Base-by-base conservation (phyloP, 1,284 basidiomycete genomes). In the Trametes polyzona region DNA sequence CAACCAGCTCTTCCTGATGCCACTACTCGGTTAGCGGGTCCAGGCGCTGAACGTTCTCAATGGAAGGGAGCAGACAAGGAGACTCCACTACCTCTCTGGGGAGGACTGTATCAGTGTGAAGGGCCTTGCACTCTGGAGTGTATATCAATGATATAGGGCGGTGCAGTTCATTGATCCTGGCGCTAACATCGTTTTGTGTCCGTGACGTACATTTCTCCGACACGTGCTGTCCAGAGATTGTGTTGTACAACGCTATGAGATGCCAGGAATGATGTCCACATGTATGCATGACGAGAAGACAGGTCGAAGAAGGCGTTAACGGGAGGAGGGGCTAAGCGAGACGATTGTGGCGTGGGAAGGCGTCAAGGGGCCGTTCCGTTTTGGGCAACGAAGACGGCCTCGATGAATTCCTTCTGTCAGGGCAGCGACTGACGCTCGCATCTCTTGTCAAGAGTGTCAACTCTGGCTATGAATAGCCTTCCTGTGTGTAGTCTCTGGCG, bases 281-380 rank as follows among this genome's bases (percentile, higher is more conserved):
- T 4, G 41, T 24, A 10, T 19, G 12, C 43, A 17, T 23, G 29
- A 21, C 17, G 24, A 11, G n/a, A 12, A 24, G 19, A 35, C 2
- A 9, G 16, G 14, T 24, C 12, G 44, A 23, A 14, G 29, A 23
- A 23, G 33, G 19, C 27, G 32, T 30, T 32, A 12, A 19, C n/a
- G 29, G 17, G 43, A 46, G 16, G 35, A 24, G 33, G n/a, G 35
- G 39, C 19, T 36, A 47, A 19, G 33, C 27, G 52, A 24, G 46
- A 43, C 40, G 46, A 35, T 59, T 55, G 61, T 62, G 63, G 63
- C 63, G 63, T 65, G 63, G 58, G 58, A 65, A 58, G 0, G 32
- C 4, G 39, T 3, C 12, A 36, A n/a, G 36, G 37, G 47, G 29
- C 21, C 32, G 40, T 48, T 40, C 44, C 27, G 35, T 39, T 53